A percentile compares a stretch with the other conserved stretches of the same genome.
Evolutionary conservation across 1,284 basidiomycete genomes (phyloP).

Genomic region (Rhodotorula sp.): DNA sequence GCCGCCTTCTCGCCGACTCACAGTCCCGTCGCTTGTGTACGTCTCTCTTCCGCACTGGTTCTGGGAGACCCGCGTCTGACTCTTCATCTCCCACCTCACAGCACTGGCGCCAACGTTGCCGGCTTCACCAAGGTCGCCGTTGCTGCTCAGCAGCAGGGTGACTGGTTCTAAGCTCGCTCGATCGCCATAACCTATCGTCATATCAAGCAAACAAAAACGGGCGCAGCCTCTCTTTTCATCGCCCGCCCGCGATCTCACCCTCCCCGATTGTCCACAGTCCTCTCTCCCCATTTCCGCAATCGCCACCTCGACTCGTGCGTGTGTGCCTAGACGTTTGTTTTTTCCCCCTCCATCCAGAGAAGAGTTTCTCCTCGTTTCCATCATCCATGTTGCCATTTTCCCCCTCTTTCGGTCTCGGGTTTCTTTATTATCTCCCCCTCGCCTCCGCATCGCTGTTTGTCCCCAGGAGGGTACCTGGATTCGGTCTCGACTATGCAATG

Average conservation of each 20-base stretch:
- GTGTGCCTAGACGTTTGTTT: not conserved
- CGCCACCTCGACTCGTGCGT: not conserved
- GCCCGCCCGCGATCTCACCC: too few species aligned
- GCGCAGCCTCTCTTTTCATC: too few species aligned
- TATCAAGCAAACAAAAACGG: not conserved
- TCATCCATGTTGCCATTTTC: not conserved
- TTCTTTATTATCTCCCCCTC: not conserved
- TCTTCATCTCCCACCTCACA: constrained; percentile 29
- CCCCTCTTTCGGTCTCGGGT: not conserved
- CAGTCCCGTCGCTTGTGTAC: constrained; percentile 51
- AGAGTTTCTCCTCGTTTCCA: not conserved
- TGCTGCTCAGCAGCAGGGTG: constrained; percentile 55
- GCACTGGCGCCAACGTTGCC: constrained; percentile 71
- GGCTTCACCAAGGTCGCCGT: constrained; percentile 66
- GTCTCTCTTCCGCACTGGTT: too few species aligned
- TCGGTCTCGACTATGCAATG: too few species aligned
- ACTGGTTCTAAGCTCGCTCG: constrained; percentile 11
- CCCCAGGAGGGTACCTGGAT: too few species aligned
- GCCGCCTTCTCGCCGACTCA: not conserved
- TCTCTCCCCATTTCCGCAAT: too few species aligned
- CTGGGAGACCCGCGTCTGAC: too few species aligned
- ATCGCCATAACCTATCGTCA: not conserved
- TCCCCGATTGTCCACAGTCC: too few species aligned
- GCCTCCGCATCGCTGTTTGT: not conserved
- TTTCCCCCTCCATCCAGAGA: not conserved